Percentiles rank a stretch among this genome's conserved stretches.
Conservation (phyloP, 441 rosid species). For the Syzygium syzygioides region DNA sequence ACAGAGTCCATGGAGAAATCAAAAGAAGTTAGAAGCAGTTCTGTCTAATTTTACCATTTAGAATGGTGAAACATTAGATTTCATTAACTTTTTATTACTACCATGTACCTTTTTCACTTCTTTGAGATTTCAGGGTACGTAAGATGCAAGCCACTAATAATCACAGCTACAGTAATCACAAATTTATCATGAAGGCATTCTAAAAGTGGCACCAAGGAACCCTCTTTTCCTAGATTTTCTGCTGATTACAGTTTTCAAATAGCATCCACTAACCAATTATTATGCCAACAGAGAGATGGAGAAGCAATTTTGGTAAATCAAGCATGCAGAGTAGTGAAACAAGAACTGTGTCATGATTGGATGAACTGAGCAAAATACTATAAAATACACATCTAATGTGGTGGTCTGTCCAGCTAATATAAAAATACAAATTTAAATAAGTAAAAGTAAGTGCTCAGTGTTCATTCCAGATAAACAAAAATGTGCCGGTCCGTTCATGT, state of each 20-base stretch:
- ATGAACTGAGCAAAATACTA: background rate
- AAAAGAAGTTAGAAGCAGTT: background rate
- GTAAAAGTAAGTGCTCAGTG: background rate
- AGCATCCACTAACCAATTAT: background rate
- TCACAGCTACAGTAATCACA: background rate
- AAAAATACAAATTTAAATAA: background rate
- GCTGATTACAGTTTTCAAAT: background rate
- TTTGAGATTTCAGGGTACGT: background rate
- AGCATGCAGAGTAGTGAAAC: background rate
- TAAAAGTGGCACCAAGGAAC: background rate
- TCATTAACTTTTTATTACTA: background rate
- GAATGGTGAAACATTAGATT: background rate
- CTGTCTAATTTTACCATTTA: background rate
- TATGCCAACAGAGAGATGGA: background rate
- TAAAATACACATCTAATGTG: background rate
- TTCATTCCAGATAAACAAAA: background rate
- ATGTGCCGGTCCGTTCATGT: background rate
- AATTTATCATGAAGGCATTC: background rate
- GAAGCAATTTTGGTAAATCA: background rate
- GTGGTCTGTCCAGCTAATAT: background rate
- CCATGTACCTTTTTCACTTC: background rate
- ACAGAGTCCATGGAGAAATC: background rate
- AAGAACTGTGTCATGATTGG: background rate
- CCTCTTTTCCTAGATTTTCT: background rate
- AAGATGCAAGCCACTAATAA: background rate